Base-by-base conservation (phyloP, 345 rosid genomes). In the Bruguiera gymnorhiza region DNA sequence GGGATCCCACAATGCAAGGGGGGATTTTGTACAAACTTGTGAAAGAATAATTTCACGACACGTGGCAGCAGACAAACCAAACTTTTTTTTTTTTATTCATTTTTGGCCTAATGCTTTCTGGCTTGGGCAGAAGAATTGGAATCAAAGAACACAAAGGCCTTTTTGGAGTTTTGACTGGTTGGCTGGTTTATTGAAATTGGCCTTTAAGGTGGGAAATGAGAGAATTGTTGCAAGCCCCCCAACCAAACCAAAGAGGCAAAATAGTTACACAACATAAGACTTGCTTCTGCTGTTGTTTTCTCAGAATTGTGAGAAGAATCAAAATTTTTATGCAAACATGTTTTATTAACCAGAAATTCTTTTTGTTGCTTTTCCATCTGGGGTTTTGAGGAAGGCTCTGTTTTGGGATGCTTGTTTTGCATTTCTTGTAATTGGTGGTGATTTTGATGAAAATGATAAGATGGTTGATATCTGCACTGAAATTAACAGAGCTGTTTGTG, bases 401-500 rank as follows among this genome's bases (percentile, higher is more conserved):
- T 21, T 54, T 69, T 15, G 51, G 37, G 51, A 8, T 58, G 24
- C 15, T 30, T 75, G 23, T 43, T 23, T 75, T 56, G 0, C 18
- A 11, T n/a, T 59, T 63, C 11, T n/a, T 63, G 13, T 37, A 30
- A 48, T 54, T 37, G 30, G 39, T 26, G 54, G 65, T 23, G 62
- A 15, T 75, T 60, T 62, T 0, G 21, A 51, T 23, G 63, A 74
- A 63, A 86, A 89, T 95, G 99, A 80, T 88, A 68, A 70, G 86
- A 70, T 84, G 82, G 82, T 79, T 91, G 84, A 67, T 79, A 51
- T 78, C 84, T 66, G 86, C 79, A 37, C 76, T 96, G 84, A 89
- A 92, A 73, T 72, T 90, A 72, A 75, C 83, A 26, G 99, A 96
- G 95, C 74, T 96, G 51, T 79, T 86, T 65, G 89, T 89, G 73